A percentile compares a stretch with the other conserved stretches of the same genome.
Conservation (phyloP, 2,329 filamentous ascomycete species). For the Sclerotiophoma versabilis region DNA sequence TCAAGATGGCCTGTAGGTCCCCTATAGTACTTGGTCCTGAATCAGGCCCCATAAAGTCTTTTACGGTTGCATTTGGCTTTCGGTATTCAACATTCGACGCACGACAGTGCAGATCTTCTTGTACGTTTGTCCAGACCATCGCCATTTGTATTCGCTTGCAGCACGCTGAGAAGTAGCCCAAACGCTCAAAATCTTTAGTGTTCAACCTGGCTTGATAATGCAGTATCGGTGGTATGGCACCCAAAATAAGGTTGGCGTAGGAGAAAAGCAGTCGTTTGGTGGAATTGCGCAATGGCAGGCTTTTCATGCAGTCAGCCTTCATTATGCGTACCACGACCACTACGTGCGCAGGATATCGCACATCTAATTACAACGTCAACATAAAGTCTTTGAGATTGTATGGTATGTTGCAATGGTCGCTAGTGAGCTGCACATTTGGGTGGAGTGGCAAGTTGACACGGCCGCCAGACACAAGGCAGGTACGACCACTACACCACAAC, state of each 20-base stretch:
- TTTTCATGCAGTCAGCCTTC: not conserved
- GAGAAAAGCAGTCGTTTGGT: not conserved
- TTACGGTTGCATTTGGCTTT: constrained; percentile 42
- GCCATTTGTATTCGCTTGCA: constrained; percentile 6
- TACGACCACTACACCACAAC: too few relatives aligned
- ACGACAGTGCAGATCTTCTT: constrained; percentile 38
- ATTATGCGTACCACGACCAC: not conserved
- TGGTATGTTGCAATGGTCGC: too few relatives aligned
- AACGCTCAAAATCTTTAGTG: not conserved
- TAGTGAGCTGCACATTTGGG: not conserved
- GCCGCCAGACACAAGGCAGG: not conserved
- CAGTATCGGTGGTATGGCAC: not conserved
- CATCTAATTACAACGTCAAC: not conserved
- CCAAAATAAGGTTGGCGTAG: not conserved
- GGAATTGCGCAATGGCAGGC: not conserved
- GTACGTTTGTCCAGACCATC: constrained; percentile 30
- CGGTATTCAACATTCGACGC: constrained; percentile 38
- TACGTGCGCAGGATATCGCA: not conserved
- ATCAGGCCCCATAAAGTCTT: constrained; percentile 36
- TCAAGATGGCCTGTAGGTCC: constrained; percentile 33
- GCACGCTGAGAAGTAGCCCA: constrained; percentile 1
- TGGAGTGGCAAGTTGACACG: not conserved
- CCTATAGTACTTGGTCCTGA: constrained; percentile 27
- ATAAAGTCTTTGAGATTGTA: not conserved
- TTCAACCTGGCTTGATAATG: not conserved